Base-by-base conservation (phyloP, 1,139 yeast genomes). In the Keqinozyma sinolaborantium region DNA sequence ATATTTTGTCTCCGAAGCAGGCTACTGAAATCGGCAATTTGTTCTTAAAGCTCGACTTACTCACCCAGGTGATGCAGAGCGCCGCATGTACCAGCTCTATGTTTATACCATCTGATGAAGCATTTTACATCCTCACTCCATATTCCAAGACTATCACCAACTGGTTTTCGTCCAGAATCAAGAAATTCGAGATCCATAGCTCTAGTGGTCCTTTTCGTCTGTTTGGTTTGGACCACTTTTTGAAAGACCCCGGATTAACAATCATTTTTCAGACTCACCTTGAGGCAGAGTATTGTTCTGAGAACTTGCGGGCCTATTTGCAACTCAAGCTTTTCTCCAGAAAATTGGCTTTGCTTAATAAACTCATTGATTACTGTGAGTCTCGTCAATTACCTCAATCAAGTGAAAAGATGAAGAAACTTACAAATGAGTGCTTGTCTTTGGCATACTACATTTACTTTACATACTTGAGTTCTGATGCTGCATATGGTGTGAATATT, bases 201-300 rank as follows among this genome's bases (percentile, higher is more conserved):
- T n/a, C n/a, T n/a, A n/a, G n/a, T n/a, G n/a, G n/a, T n/a, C n/a
- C n/a, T n/a, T n/a, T n/a, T n/a, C n/a, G n/a, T n/a, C n/a, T n/a
- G n/a, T 16, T 11, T 25, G 34, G 32, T 4, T 30, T 42, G 23
- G 57, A 63, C 24, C 63, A 65, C 8, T 68, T 84, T 3, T 51
- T 88, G 11, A 58, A 58, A 3, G 97, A 90, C 49, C 95, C 97
- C 0, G 97, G 95, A 0, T 59, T 83, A 59, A 67, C 82, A 31
- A 73, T 77, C 40, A 59, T 87, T 9, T 87, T 90, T 55, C 68
- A 77, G 34, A 63, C 64, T 15, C 87, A 84, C 50, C 58, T 88
- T 32, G 76, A 70, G 29, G 69, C 66, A 12, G 83, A 79, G 34
- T 72, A 69, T 39, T 86, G 95, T 51, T 73, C 71, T 4, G 97